phyloP scores from a whole-genome alignment of 139 green algal species.

The Coelastrella sp. region DNA sequence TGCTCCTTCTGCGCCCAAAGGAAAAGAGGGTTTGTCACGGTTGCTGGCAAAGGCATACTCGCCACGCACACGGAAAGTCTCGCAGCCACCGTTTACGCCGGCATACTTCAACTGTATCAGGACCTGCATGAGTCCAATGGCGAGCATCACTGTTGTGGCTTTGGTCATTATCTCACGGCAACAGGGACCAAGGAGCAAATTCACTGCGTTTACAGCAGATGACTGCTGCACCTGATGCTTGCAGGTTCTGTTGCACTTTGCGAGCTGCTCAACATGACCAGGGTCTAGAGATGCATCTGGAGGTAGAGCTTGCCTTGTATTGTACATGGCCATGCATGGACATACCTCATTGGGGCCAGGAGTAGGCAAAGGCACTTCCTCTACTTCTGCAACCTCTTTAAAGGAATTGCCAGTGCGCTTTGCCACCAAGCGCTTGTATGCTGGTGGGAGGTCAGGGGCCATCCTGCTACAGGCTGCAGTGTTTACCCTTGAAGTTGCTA shows the following conservation, averaged over 20 bases:
- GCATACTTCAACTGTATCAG: conserved; percentile 66
- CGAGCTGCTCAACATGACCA: conserved; percentile 8
- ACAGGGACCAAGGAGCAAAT: no score
- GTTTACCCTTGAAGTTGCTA: neutral
- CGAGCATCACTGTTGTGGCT: neutral
- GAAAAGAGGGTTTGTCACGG: conserved; percentile 43
- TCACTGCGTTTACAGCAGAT: no score
- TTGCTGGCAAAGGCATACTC: conserved; percentile 63
- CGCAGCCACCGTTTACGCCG: conserved; percentile 81
- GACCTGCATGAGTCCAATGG: conserved; percentile 51
- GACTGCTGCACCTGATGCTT: neutral
- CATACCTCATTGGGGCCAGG: conserved; percentile 56
- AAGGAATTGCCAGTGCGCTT: conserved; percentile 56
- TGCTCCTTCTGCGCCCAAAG: conserved; percentile 72
- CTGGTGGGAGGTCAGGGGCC: conserved; percentile 34
- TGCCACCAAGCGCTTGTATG: conserved; percentile 63
- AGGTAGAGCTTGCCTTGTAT: no score
- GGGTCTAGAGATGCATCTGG: no score
- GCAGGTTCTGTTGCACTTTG: neutral
- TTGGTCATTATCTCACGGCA: no score
- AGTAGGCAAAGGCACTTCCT: conserved; percentile 32
- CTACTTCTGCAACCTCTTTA: conserved; percentile 54
- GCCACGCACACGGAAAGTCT: conserved; percentile 73
- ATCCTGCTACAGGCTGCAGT: neutral
- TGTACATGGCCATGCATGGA: neutral